phyloP scores from a whole-genome alignment of 208 protist genomes.

The Crithidia expoeki region DNA sequence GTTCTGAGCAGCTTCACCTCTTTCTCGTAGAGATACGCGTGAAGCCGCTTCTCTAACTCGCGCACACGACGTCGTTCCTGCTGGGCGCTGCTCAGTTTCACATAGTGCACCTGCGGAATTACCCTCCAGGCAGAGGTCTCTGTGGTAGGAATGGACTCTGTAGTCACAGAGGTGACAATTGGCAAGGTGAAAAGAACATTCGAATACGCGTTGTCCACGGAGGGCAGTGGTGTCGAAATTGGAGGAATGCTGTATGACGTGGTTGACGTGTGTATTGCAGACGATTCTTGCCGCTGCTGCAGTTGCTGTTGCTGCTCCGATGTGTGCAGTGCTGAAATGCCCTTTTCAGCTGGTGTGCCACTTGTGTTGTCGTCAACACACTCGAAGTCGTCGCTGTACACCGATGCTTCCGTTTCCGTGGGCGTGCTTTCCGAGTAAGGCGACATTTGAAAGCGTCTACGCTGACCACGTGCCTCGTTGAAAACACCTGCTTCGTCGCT shows the following conservation, averaged over 20 bases:
- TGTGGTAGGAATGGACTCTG: background rate
- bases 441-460: slow-evolving; percentile 7
- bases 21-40: slow-evolving; percentile 28
- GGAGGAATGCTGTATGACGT: slow-evolving; percentile 6
- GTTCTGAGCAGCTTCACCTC: slow-evolving; percentile 32
- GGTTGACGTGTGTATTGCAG: slow-evolving; percentile 2
- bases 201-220: background rate
- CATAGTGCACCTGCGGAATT: slow-evolving; percentile 10
- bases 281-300: slow-evolving; percentile 1
- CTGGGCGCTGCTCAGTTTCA: slow-evolving; percentile 13
- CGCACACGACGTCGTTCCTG: slow-evolving; percentile 23
- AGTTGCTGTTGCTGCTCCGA: background rate
- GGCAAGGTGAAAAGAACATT: background rate
- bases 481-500: background rate
- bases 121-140: background rate
- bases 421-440: background rate
- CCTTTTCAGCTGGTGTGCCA: background rate
- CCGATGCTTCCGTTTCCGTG: background rate
- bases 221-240: slow-evolving; percentile 4
- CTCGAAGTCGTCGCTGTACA: slow-evolving; percentile 19
- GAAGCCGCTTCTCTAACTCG: slow-evolving; percentile 34
- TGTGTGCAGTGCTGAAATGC: background rate
- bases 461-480: background rate
- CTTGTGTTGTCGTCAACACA: background rate
- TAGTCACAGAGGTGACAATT: background rate